A percentile compares a stretch with the other conserved stretches of the same genome.
Evolutionary conservation across 768 basidiomycete species (phyloP).

Genomic region (Lactifluus volemus): DNA sequence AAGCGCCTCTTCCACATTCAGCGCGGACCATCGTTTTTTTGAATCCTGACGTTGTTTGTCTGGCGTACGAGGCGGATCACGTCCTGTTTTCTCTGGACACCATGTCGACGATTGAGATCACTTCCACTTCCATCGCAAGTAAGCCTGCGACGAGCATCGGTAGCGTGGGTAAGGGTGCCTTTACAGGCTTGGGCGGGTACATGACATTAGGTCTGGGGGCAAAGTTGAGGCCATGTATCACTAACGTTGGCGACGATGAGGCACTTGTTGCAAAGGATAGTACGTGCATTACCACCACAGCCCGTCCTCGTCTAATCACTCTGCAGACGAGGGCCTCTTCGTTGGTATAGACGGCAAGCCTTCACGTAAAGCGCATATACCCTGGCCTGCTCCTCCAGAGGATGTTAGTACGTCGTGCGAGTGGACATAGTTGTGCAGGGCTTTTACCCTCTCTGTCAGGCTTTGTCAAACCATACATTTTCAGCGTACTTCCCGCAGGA

Average conservation of each 20-base stretch:
- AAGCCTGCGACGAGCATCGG: conserved; percentile 34
- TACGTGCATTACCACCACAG: conserved; percentile 31
- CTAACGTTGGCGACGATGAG: conserved; percentile 50
- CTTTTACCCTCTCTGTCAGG: conserved; percentile 32
- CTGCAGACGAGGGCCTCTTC: conserved; percentile 57
- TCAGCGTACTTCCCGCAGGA: conserved; percentile 66
- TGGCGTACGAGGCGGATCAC: conserved; percentile 78
- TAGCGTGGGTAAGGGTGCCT: conserved; percentile 57
- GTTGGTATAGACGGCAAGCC: conserved; percentile 52
- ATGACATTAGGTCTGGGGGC: conserved; percentile 77
- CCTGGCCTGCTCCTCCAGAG: conserved; percentile 77
- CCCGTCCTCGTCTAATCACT: neutral
- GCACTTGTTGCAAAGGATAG: conserved; percentile 72
- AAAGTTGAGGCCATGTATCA: conserved; percentile 58
- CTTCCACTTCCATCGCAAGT: conserved; percentile 29
- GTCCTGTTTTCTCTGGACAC: conserved; percentile 61
- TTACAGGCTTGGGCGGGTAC: conserved; percentile 74
- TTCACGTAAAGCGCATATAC: conserved; percentile 41
- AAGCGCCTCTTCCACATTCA: conserved; percentile 78
- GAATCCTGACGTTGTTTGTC: conserved; percentile 48
- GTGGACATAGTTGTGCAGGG: neutral
- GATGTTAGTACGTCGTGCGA: conserved; percentile 50
- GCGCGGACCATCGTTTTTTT: conserved; percentile 79
- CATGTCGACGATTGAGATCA: conserved; percentile 48
- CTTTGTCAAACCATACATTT: conserved; percentile 68